Evolutionary conservation across 75 land plant species (phyloP).

Genomic region (Sequoia sempervirens): DNA sequence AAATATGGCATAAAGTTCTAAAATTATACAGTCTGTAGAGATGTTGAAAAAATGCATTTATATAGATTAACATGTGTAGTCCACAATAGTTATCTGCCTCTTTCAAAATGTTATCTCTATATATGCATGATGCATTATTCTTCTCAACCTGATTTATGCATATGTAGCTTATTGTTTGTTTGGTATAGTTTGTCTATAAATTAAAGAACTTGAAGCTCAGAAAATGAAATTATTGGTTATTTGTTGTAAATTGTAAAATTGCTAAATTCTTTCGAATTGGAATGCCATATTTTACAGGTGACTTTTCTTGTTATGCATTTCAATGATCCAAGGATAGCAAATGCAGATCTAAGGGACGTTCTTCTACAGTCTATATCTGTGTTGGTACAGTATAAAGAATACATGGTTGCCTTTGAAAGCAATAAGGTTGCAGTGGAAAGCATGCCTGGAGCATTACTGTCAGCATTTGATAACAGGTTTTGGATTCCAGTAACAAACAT

Average conservation of each 20-base stretch:
- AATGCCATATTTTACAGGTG: constrained; percentile 44
- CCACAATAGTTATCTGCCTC: neutral
- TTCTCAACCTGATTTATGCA: neutral
- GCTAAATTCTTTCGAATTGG: neutral
- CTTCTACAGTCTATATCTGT: constrained; percentile 93
- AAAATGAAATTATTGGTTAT: neutral
- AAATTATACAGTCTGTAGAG: neutral
- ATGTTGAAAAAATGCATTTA: neutral
- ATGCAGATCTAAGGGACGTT: constrained; percentile 85
- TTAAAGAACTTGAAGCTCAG: neutral
- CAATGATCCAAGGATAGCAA: constrained; percentile 80
- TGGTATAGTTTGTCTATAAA: neutral
- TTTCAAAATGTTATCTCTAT: neutral
- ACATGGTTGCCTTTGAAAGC: constrained; percentile 70
- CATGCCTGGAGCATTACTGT: constrained; percentile 72
- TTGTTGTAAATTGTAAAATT: neutral
- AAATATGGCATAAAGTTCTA: neutral
- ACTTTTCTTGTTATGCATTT: constrained; percentile 94
- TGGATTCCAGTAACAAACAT: constrained; percentile 97
- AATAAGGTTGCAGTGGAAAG: constrained; percentile 61
- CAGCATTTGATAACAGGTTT: constrained; percentile 89
- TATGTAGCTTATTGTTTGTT: neutral
- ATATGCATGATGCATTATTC: neutral
- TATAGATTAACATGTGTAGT: neutral
- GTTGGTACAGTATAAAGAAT: constrained; percentile 87